Percentiles rank a stretch among this genome's conserved stretches.
phyloP scores from a whole-genome alignment of 345 rosid genomes.

The Citrus hindsii region DNA sequence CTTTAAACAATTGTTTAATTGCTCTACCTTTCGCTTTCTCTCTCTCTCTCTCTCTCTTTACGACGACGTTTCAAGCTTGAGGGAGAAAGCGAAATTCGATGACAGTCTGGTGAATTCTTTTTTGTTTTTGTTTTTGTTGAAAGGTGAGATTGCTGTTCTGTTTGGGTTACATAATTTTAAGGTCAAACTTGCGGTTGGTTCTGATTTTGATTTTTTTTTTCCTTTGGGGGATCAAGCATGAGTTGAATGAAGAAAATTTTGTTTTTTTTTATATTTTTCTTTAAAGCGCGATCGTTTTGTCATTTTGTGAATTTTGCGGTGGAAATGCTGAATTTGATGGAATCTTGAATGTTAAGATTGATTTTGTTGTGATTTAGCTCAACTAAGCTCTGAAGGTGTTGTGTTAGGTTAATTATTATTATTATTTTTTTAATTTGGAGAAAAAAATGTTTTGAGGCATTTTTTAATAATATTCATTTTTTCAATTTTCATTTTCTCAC shows the following conservation, averaged over 20 bases:
- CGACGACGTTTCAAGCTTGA: neutral
- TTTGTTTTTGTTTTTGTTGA: neutral
- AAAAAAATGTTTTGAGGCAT: neutral
- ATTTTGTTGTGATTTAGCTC: slow-evolving; percentile 24
- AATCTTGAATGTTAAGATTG: slow-evolving; percentile 15
- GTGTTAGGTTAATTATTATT: neutral
- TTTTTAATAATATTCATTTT: neutral
- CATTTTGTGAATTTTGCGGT: slow-evolving; percentile 7
- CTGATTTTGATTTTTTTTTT: neutral
- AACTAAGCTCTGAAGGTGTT: slow-evolving; percentile 11
- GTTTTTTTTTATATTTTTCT: neutral
- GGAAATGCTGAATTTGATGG: slow-evolving; percentile 11
- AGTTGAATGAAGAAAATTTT: neutral
- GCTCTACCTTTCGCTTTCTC: slow-evolving; percentile 17
- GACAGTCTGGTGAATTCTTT: neutral
- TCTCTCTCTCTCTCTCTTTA: neutral
- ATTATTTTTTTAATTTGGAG: neutral
- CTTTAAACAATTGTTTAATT: slow-evolving; percentile 8
- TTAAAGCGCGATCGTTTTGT: slow-evolving; percentile 22
- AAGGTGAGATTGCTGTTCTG: slow-evolving; percentile 37
- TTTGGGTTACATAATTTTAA: neutral
- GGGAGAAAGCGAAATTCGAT: slow-evolving; percentile 26
- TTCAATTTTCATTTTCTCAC: slow-evolving; percentile 11
- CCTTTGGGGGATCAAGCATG: neutral
- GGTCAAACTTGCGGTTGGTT: slow-evolving; percentile 11